These are phyloP conservation scores for Acanthamoeba culbertsoni DNA, from an alignment of 208 protist genomes.

Conservation along the genomic window DNA sequence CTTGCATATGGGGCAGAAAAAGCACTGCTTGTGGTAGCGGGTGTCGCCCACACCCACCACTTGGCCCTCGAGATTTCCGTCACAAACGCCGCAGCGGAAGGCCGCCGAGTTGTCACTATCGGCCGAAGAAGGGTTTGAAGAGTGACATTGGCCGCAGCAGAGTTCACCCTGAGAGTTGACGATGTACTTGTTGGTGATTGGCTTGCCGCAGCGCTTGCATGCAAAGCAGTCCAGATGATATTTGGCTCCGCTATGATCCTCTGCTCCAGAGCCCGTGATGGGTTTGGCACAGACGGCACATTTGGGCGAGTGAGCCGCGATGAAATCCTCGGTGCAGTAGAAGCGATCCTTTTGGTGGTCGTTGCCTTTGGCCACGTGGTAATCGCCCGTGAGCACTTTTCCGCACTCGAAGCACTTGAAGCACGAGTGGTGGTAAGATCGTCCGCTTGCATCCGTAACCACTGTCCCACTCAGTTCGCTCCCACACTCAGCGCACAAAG, in stretches of 20 bases:
- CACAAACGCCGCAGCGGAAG: background rate
- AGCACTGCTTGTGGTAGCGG: conserved; percentile 34
- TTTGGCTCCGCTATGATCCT: conserved; percentile 18
- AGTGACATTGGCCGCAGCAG: background rate
- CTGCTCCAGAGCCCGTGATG: background rate
- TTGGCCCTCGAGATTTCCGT: background rate
- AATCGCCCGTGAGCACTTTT: background rate
- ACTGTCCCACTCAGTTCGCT: background rate
- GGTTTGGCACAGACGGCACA: background rate
- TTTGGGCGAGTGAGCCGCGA: background rate
- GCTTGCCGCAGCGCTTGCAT: conserved; percentile 7
- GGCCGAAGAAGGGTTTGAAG: background rate
- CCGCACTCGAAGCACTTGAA: background rate
- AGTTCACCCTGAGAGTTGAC: conserved; percentile 1
- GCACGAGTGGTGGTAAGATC: background rate
- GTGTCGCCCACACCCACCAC: conserved; percentile 30
- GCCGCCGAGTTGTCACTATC: background rate
- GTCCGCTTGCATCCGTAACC: background rate
- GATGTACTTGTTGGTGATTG: conserved; percentile 37
- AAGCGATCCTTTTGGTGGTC: background rate
- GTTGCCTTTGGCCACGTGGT: background rate
- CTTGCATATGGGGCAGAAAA: background rate
- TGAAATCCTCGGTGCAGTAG: conserved; percentile 2
- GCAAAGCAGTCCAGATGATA: conserved; percentile 31
- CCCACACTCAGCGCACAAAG: background rate